Percentiles rank a stretch among this genome's conserved stretches.
phyloP scores from a whole-genome alignment of 495 filamentous ascomycete genomes.

The Talaromyces ruber region DNA sequence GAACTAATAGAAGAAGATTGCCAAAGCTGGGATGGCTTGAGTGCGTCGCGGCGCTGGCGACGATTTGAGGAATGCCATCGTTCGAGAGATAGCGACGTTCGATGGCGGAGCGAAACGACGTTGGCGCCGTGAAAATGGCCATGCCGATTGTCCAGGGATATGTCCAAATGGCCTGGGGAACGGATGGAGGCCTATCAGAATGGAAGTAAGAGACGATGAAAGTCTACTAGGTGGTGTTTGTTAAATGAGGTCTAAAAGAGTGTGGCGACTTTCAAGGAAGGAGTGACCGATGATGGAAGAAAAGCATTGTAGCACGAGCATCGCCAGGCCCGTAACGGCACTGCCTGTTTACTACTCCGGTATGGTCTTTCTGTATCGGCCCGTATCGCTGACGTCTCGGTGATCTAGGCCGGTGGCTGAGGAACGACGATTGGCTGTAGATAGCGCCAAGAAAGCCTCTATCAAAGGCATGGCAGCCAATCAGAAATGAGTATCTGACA shows the following conservation, averaged over 20 bases:
- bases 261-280: neutral
- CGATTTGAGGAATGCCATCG: slow-evolving; percentile 21
- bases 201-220: neutral
- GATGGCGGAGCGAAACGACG: slow-evolving; percentile 49
- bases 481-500: neutral
- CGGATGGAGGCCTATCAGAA: neutral
- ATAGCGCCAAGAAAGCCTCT: neutral
- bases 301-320: neutral
- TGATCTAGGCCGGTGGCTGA: neutral
- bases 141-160: slow-evolving; percentile 13
- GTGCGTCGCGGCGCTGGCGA: slow-evolving; percentile 20
- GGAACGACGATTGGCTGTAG: neutral
- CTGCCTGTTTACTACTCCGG: neutral
- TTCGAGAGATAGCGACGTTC: slow-evolving; percentile 20
- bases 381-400: neutral
- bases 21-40: slow-evolving; percentile 57
- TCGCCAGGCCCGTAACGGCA: neutral
- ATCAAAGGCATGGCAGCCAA: neutral
- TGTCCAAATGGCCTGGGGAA: neutral
- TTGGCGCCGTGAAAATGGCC: slow-evolving; percentile 51
- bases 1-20: slow-evolving; percentile 77
- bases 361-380: too few species aligned
- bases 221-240: neutral
- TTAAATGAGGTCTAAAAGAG: neutral
- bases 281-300: neutral